Percentiles rank a stretch among this genome's conserved stretches.
Conservation (phyloP, 2,329 filamentous ascomycete species). For the Cordyceps pruinosa region DNA sequence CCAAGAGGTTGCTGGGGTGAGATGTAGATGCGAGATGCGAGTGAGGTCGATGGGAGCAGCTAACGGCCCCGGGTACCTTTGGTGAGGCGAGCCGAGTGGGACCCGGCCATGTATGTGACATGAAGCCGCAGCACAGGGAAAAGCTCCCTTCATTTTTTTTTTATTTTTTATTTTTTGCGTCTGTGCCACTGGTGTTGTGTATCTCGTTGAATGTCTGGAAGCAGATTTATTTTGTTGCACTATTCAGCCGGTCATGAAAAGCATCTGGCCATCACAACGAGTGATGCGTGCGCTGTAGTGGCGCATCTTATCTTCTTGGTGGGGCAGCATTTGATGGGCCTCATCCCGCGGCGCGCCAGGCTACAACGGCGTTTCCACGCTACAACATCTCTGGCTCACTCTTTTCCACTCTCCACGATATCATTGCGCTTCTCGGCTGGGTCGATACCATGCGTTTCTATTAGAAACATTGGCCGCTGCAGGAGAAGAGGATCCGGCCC, state of each 20-base stretch:
- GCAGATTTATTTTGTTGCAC: no score
- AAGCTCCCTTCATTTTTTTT: neutral
- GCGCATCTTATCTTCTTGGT: neutral
- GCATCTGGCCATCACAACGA: no score
- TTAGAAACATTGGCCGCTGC: neutral
- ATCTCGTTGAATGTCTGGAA: no score
- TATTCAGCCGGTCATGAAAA: no score
- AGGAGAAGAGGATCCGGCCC: neutral
- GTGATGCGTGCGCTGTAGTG: neutral
- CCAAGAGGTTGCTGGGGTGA: neutral
- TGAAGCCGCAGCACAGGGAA: neutral
- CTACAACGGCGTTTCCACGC: neutral
- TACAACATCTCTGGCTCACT: neutral
- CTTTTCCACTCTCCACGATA: neutral
- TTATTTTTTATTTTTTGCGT: neutral
- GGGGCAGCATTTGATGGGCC: constrained; percentile 4
- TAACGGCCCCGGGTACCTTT: no score
- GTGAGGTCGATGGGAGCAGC: neutral
- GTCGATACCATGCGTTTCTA: neutral
- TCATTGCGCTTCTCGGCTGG: neutral
- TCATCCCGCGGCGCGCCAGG: neutral
- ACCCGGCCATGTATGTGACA: neutral
- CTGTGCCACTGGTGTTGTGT: no score
- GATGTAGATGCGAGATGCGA: constrained; percentile 3
- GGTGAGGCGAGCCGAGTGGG: neutral